Conservation (phyloP, 805 yeast species). For the Ogataea chonburiensis region DNA sequence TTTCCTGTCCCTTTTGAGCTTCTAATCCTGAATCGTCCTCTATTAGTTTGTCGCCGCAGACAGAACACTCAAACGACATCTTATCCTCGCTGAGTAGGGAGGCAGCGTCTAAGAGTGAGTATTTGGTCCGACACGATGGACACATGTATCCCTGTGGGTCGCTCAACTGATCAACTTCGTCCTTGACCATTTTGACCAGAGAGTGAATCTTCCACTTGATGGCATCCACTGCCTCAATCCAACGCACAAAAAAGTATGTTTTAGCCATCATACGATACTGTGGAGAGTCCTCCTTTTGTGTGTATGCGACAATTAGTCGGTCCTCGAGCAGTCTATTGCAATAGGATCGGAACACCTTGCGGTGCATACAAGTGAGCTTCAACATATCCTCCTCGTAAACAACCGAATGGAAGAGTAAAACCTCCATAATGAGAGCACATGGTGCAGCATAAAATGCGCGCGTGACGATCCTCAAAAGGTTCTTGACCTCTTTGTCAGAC, state of each 20-base stretch:
- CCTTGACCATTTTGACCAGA: constrained; percentile 73
- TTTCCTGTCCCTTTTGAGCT: constrained; percentile 76
- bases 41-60: constrained; percentile 71
- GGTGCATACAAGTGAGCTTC: constrained; percentile 74
- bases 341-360: constrained; percentile 80
- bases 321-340: constrained; percentile 85
- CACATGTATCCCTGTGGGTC: constrained; percentile 95
- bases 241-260: constrained; percentile 76
- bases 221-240: constrained; percentile 91
- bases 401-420: constrained; percentile 82
- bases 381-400: constrained; percentile 89
- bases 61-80: constrained; percentile 78
- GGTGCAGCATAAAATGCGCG: constrained; percentile 86
- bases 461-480: constrained; percentile 70
- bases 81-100: constrained; percentile 76
- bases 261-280: constrained; percentile 71
- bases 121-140: constrained; percentile 78
- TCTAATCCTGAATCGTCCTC: constrained; percentile 90
- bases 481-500: constrained; percentile 24
- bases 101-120: constrained; percentile 84
- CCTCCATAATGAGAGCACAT: constrained; percentile 83
- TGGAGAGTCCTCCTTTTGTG: constrained; percentile 66
- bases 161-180: constrained; percentile 78
- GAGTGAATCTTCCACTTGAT: constrained; percentile 95
- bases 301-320: constrained; percentile 66